phyloP scores from a whole-genome alignment of 2,329 filamentous ascomycete species.

The Rutstroemia sydowiana region DNA sequence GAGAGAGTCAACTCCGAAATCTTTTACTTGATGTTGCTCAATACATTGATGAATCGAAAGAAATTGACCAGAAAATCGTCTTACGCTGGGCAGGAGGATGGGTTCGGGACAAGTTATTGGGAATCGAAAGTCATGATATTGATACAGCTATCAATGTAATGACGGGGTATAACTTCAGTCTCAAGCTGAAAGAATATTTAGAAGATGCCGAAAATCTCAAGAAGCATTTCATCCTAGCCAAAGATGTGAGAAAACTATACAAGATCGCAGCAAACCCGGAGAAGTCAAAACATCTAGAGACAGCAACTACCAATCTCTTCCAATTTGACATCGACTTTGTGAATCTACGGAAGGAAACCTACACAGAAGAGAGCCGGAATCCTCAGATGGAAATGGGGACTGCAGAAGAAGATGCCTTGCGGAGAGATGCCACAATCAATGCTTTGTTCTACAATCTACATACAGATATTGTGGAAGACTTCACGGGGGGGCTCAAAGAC shows the following conservation, averaged over 20 bases:
- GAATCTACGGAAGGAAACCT: conserved; percentile 87
- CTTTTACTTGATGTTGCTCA: conserved; percentile 76
- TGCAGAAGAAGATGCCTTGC: conserved; percentile 78
- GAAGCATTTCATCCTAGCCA: conserved; percentile 50
- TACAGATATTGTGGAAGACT: conserved; percentile 73
- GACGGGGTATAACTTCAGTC: conserved; percentile 72
- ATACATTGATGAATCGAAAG: conserved; percentile 50
- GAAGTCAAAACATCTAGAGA: conserved; percentile 94
- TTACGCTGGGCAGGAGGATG: conserved; percentile 80
- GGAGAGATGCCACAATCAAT: conserved; percentile 90
- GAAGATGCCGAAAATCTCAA: conserved; percentile 49
- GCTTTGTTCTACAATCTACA: conserved; percentile 93
- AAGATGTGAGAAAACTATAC: conserved; percentile 68
- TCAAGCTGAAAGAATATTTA: conserved; percentile 62
- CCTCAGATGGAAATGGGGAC: conserved; percentile 92
- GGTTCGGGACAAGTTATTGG: conserved; percentile 78
- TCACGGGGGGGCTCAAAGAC: conserved; percentile 72
- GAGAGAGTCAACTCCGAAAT: conserved; percentile 65
- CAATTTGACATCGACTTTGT: conserved; percentile 90
- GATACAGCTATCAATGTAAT: conserved; percentile 80
- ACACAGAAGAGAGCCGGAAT: conserved; percentile 80
- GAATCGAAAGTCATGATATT: conserved; percentile 68
- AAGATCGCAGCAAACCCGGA: conserved; percentile 89
- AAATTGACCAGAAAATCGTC: conserved; percentile 47
- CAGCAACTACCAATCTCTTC: conserved; percentile 77